phyloP scores from a whole-genome alignment of 345 rosid genomes.

The Acer saccharum region DNA sequence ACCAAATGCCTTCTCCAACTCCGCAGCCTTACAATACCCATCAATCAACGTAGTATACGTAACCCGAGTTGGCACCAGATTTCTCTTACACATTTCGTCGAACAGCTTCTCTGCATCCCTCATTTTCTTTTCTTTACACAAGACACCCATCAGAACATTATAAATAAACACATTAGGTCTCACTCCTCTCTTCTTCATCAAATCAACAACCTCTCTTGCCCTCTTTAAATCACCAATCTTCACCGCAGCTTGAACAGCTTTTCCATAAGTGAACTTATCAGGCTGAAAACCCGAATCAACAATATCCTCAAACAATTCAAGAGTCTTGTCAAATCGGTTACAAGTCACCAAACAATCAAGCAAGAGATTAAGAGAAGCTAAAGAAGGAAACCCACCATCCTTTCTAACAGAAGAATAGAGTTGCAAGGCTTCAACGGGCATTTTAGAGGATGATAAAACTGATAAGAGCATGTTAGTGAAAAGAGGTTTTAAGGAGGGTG shows the following conservation, averaged over 20 bases:
- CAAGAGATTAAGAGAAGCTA: conserved; percentile 40
- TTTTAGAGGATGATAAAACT: conserved; percentile 42
- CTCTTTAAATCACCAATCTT: conserved; percentile 55
- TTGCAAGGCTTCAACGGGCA: conserved; percentile 48
- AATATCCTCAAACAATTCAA: conserved; percentile 54
- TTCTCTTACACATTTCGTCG: conserved; percentile 56
- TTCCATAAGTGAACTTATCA: conserved; percentile 59
- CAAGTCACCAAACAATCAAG: conserved; percentile 44
- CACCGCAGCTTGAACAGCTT: conserved; percentile 75
- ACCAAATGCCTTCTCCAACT: conserved; percentile 42
- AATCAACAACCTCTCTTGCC: conserved; percentile 52
- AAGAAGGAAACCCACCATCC: conserved; percentile 51
- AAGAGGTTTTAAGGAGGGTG: conserved; percentile 42
- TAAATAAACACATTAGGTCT: conserved; percentile 56
- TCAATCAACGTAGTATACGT: conserved; percentile 74
- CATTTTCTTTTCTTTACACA: conserved; percentile 58
- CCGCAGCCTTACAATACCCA: conserved; percentile 70
- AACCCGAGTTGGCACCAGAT: conserved; percentile 43
- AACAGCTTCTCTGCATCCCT: conserved; percentile 67
- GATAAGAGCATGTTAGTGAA: conserved; percentile 52
- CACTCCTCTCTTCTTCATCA: conserved; percentile 54
- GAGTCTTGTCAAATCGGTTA: conserved; percentile 41
- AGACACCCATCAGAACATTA: conserved; percentile 61
- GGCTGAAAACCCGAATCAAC: conserved; percentile 49
- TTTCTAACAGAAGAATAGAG: conserved; percentile 43